Evolutionary conservation across 2,329 filamentous ascomycete genomes (phyloP).

Genomic region (Phyllachora maydis): DNA sequence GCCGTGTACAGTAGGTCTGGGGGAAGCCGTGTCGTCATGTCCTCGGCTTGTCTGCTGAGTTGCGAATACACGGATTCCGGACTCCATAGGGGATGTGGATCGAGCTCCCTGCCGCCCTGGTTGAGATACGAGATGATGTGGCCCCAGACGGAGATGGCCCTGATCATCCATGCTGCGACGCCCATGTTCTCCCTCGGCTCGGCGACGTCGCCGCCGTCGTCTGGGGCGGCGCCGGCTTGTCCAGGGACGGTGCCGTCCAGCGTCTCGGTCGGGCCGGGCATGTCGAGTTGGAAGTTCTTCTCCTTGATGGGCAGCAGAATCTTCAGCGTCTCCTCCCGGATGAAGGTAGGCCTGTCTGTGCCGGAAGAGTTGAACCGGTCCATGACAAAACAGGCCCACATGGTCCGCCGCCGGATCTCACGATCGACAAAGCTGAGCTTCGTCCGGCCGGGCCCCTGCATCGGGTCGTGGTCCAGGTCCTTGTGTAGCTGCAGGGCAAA

Average conservation of each 20-base stretch:
- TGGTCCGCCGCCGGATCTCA: slow-evolving; percentile 78
- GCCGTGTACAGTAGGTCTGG: slow-evolving; percentile 49
- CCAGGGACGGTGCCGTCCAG: slow-evolving; percentile 42
- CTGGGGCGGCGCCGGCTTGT: slow-evolving; percentile 32
- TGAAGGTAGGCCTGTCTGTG: slow-evolving; percentile 77
- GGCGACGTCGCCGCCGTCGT: slow-evolving; percentile 41
- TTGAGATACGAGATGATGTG: slow-evolving; percentile 79
- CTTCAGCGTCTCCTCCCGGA: slow-evolving; percentile 72
- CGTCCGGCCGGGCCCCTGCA: slow-evolving; percentile 36
- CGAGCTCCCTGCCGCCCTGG: slow-evolving; percentile 65
- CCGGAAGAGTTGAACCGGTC: slow-evolving; percentile 94
- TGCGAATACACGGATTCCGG: slow-evolving; percentile 54
- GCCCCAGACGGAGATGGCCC: slow-evolving; percentile 74
- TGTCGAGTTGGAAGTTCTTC: slow-evolving; percentile 74
- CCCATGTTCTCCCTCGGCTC: slow-evolving; percentile 76
- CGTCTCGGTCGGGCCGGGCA: slow-evolving; percentile 70
- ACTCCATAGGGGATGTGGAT: slow-evolving; percentile 63
- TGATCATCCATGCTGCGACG: slow-evolving; percentile 76
- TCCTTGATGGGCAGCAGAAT: slow-evolving; percentile 86
- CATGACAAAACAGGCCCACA: slow-evolving; percentile 98
- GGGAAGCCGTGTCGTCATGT: slow-evolving; percentile 50
- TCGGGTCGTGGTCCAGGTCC: slow-evolving; percentile 68
- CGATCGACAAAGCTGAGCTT: slow-evolving; percentile 77
- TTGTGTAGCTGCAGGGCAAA: slow-evolving; percentile 87
- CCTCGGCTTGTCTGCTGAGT: slow-evolving; percentile 50